These are phyloP conservation scores for Saccharomycopsis guyanensis DNA, from an alignment of 805 yeast genomes.

Conservation along the genomic window DNA sequence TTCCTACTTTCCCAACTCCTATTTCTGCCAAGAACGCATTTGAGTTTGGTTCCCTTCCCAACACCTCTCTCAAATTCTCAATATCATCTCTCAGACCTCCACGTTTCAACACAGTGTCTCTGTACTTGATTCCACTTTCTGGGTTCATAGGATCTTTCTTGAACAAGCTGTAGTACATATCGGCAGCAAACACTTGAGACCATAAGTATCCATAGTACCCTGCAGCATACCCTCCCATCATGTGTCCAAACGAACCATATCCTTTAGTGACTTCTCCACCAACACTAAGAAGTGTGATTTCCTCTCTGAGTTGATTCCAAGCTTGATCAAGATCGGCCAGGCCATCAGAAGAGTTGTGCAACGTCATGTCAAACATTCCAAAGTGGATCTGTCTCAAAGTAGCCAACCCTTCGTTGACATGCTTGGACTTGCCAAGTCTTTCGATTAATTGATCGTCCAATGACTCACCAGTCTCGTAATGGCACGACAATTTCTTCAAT, in stretches of 20 bases:
- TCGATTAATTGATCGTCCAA: conserved; percentile 50
- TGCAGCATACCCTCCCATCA: conserved; percentile 78
- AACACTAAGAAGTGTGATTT: conserved; percentile 49
- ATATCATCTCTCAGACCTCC: conserved; percentile 71
- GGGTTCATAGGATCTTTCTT: conserved; percentile 59
- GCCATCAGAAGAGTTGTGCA: conserved; percentile 48
- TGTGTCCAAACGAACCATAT: conserved; percentile 71
- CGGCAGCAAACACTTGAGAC: conserved; percentile 81
- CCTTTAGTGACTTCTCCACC: conserved; percentile 56
- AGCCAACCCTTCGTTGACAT: conserved; percentile 65
- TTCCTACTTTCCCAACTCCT: conserved; percentile 33
- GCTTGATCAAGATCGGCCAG: conserved; percentile 24
- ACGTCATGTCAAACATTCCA: conserved; percentile 68
- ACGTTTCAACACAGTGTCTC: conserved; percentile 58
- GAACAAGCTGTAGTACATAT: conserved; percentile 68
- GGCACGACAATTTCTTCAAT: conserved; percentile 52
- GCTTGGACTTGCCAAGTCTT: conserved; percentile 54
- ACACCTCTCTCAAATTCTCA: conserved; percentile 53
- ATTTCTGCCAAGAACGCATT: conserved; percentile 67
- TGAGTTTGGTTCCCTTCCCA: conserved; percentile 71
- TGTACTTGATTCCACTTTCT: conserved; percentile 53
- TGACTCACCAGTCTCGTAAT: conserved; percentile 51
- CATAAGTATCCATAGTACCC: conserved; percentile 84
- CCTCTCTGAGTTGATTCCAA: conserved; percentile 64
- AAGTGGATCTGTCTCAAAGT: conserved; percentile 71